Evolutionary conservation across 2,329 filamentous ascomycete species (phyloP).

Genomic region (Xylariaceae sp.): DNA sequence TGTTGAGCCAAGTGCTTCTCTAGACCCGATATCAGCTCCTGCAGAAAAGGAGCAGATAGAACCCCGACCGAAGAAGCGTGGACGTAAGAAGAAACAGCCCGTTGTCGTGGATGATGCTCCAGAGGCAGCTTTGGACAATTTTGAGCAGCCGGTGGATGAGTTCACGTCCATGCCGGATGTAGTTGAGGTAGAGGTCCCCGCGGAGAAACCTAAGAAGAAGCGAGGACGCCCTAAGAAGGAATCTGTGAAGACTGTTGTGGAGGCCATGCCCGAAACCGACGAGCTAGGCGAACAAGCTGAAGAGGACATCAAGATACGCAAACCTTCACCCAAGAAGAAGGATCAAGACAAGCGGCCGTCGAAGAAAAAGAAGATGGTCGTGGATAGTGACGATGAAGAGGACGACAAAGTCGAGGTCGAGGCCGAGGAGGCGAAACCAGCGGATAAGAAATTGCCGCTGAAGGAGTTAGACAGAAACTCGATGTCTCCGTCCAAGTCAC

Average conservation of each 20-base stretch:
- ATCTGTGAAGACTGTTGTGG: slow-evolving; percentile 11
- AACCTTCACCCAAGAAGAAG: slow-evolving; percentile 1
- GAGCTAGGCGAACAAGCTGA: slow-evolving; percentile 1
- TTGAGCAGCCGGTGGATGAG: slow-evolving; percentile 1
- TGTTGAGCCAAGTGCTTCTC: background rate
- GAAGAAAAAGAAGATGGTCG: slow-evolving; percentile 10
- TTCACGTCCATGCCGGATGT: slow-evolving; percentile 3
- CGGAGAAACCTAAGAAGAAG: slow-evolving; percentile 30
- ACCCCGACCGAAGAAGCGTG: slow-evolving; percentile 27
- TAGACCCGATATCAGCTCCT: background rate
- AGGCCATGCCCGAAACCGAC: slow-evolving; percentile 1
- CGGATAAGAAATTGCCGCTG: slow-evolving; percentile 14
- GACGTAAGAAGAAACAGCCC: slow-evolving; percentile 32
- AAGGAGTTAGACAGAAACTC: slow-evolving; percentile 24
- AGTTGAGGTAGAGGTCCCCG: slow-evolving; percentile 12
- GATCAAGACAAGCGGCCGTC: slow-evolving; percentile 6
- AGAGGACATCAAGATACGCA: background rate
- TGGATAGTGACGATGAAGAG: background rate
- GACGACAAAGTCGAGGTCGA: slow-evolving; percentile 11
- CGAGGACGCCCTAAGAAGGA: slow-evolving; percentile 31
- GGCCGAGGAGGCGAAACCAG: slow-evolving; percentile 2
- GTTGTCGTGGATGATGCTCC: slow-evolving; percentile 6
- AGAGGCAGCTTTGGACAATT: slow-evolving; percentile 6
- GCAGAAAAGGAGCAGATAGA: slow-evolving; percentile 10
- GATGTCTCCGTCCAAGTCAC: slow-evolving; percentile 10